Evolutionary conservation across 768 basidiomycete species (phyloP), one percentile per base, ranked within the genome.

Genomic region (Tephrocybe sp.): DNA sequence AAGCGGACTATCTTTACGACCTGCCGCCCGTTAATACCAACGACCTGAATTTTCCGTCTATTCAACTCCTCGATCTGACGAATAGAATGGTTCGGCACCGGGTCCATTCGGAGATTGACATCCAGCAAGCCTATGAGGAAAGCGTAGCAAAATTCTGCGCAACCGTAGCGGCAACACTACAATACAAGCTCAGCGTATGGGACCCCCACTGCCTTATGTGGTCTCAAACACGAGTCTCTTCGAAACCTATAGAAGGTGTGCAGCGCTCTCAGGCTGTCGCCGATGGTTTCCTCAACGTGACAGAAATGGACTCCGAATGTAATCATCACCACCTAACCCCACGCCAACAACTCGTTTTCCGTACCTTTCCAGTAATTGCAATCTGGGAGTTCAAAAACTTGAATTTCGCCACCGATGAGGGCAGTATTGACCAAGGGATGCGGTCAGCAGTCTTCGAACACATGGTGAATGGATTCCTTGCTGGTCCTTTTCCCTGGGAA

Each of bases 381-480:
- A 39, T 48, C 15, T 48, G 46, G 46, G 46, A 48, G 18, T 48
- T 48, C 36, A 48, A 48, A 15, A 49, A 49, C 7, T 32, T 50
- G 24, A 50, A 50, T 21, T 50, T 50, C 24, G 23, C 17, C 23
- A 20, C 23, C 34, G 3, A 10, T 33, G 5, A n/a, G n/a, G 18
- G 11, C 12, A 4, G 14, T 15, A n/a, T 18, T 17, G 24, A 50
- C 17, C 3, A n/a, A 1, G 3, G 20, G 24, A 24, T 6, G 14
- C 36, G 28, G 28, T 24, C 36, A 23, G 7, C 25, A 15, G 21
- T 30, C 10, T 43, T 50, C 24, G 2, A 25, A 34, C 39, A 36
- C 10, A 43, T 50, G 20, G 24, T 36, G 10, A 26, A 43, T 15
- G 28, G 21, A 24, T 50, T 42, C 26, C 24, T 36, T 3, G n/a